phyloP scores from a whole-genome alignment of 73 alveolate species.

The Effrenium voratum region DNA sequence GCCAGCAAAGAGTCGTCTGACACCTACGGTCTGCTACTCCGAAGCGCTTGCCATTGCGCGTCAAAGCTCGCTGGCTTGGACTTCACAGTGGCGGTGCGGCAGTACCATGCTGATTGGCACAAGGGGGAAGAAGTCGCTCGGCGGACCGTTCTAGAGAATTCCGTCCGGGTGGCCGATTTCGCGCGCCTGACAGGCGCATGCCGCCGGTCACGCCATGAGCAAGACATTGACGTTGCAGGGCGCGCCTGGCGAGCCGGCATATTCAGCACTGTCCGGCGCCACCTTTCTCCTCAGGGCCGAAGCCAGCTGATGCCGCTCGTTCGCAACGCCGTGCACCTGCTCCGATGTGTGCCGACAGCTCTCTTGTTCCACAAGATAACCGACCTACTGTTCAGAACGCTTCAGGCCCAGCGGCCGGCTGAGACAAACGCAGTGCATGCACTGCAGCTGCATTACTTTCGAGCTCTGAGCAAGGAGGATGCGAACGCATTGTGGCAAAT shows the following conservation, averaged over 20 bases:
- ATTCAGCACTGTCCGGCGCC: background rate
- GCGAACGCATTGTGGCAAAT: background rate
- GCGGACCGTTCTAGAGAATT: background rate
- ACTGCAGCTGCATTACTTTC: background rate
- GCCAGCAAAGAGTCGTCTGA: background rate
- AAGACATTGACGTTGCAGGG: background rate
- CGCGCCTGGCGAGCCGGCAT: background rate
- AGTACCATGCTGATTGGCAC: slow-evolving; percentile 36
- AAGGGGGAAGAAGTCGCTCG: slow-evolving; percentile 8
- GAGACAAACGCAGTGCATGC: background rate
- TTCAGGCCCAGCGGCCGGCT: background rate
- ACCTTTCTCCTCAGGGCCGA: background rate
- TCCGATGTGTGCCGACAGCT: background rate
- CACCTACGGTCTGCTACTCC: background rate
- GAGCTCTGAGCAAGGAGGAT: background rate
- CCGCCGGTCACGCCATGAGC: background rate
- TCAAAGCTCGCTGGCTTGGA: background rate
- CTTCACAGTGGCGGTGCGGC: background rate
- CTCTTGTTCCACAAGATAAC: background rate
- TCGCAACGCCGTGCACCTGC: background rate
- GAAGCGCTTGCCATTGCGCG: background rate
- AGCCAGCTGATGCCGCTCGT: background rate
- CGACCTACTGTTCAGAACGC: background rate
- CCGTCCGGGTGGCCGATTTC: slow-evolving; percentile 5
- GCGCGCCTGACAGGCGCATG: background rate